Evolutionary conservation across 257 asterid species (phyloP).

Genomic region (Paulownia fortunei): DNA sequence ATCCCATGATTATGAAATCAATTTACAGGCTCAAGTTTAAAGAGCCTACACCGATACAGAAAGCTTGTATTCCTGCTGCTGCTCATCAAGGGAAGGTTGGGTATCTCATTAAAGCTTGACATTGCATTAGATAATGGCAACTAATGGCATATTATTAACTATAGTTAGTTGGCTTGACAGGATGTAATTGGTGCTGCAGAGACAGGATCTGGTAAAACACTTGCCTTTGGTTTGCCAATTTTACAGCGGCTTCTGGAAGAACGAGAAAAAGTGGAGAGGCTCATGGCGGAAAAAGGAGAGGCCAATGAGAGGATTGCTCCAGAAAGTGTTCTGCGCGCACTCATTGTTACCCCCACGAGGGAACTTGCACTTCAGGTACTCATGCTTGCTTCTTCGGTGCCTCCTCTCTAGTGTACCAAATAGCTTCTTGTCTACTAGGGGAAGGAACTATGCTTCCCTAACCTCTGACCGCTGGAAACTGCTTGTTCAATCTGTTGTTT

Average conservation of each 20-base stretch:
- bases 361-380: constrained; percentile 97
- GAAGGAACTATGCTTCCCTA: background rate
- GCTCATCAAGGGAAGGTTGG: constrained; percentile 99
- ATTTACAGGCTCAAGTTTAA: constrained; percentile 78
- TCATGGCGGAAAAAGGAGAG: constrained; percentile 55
- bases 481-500: constrained; percentile 20
- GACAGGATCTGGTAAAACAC: constrained; percentile 99
- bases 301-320: constrained; percentile 63
- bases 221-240: constrained; percentile 98
- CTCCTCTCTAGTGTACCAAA: background rate
- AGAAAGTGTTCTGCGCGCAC: constrained; percentile 73
- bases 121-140: constrained; percentile 24
- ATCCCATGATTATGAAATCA: constrained; percentile 85
- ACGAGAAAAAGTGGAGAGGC: constrained; percentile 73
- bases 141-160: constrained; percentile 32
- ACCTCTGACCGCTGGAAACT: constrained; percentile 1
- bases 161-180: constrained; percentile 51
- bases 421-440: constrained; percentile 1
- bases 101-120: constrained; percentile 23
- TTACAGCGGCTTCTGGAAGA: constrained; percentile 93
- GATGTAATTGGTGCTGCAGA: constrained; percentile 99
- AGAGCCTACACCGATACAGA: constrained; percentile 95
- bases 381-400: constrained; percentile 22
- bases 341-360: constrained; percentile 92
- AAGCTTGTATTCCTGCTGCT: constrained; percentile 91